Base-by-base conservation (phyloP, 441 rosid species). In the Brassica balearica region DNA sequence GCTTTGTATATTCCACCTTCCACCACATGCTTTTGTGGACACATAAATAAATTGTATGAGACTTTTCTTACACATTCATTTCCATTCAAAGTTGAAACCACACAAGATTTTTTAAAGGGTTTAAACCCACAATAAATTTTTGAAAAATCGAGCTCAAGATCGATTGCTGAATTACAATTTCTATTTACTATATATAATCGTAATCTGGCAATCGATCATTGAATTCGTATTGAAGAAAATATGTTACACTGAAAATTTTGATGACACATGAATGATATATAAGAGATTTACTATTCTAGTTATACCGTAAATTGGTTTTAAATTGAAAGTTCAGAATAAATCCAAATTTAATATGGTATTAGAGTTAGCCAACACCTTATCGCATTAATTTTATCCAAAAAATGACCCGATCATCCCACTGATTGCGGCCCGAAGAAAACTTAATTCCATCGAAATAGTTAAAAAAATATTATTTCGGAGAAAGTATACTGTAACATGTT, bases 1-100 rank as follows among this genome's bases (percentile, higher is more conserved):
- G 38, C 29, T 22, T 76, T 29, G 15, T 46, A 23, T 23, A 20
- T 8, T 8, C 63, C 66, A 78, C 51, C 86, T 78, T 77, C 81
- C 74, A 77, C 83, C 77, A 82, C 74, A 80, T 81, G 82, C 20
- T 29, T 67, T 34, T 34, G 36, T 38, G 58, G 77, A 76, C 61
- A 73, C 71, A 75, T 76, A 25, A 25, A 71, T 83, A 25, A 23
- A 14, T 53, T 48, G 29, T 43, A 32, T 29, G 19, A 41, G 51
- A 71, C 53, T 72, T 56, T 58, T 73, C 43, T 72, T 66, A 65
- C 22, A 23, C 77, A 79, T 68, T 73, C 69, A 73, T 68, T 68
- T 38, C 78, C 23, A 73, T 62, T 74, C 12, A 61, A 72, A 46
- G 55, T 61, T 60, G 81, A 67, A 72, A 73, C 68, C 53, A 71